Base-by-base conservation (phyloP, 176 grass and related monocot species). In the Hordeum marinum region DNA sequence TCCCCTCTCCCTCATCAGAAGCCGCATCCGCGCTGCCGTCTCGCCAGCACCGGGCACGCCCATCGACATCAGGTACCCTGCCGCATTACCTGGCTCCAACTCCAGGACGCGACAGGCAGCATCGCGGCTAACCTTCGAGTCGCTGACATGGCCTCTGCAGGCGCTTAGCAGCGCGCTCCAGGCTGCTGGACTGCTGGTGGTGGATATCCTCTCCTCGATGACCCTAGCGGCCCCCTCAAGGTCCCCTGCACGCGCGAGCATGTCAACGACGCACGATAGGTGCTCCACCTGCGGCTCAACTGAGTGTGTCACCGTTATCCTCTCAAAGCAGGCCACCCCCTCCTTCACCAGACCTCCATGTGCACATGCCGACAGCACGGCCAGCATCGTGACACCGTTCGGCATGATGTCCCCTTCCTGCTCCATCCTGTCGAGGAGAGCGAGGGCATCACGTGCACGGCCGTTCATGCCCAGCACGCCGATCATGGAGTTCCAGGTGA, bases 381-480 rank as follows among this genome's bases (percentile, higher is more conserved):
- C 54, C 1, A 93, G 81, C 50, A 90, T 78, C 0, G 85, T 93
- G 29, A 87, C 57, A 69, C 58, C 55, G 18, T 93, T 87, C 3
- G 88, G 88, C 77, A 63, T 60, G 24, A 83, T 59, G 40, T 70
- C 26, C 17, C 65, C 48, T 1, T 78, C 46, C 4, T 7, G 13
- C 59, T 82, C 79, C 91, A 93, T 93, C 77, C 45, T 68, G 40
- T 27, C 9, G 24, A 90, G 32, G 45, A 80, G 23, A 3, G 63
- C 17, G 2, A 93, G 62, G 41, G 91, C 84, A 42, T 82, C 91
- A 17, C 4, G 10, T 12, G 88, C 72, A 1, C 77, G 57, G 3
- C 91, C 91, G 13, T 93, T 93, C 91, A 90, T 88, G 11, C 91
- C 91, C 23, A 93, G 68, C 9, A 78, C 91, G 4, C 91, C 82